phyloP scores from a whole-genome alignment of 2,329 filamentous ascomycete genomes.

The Xylariales sp. region DNA sequence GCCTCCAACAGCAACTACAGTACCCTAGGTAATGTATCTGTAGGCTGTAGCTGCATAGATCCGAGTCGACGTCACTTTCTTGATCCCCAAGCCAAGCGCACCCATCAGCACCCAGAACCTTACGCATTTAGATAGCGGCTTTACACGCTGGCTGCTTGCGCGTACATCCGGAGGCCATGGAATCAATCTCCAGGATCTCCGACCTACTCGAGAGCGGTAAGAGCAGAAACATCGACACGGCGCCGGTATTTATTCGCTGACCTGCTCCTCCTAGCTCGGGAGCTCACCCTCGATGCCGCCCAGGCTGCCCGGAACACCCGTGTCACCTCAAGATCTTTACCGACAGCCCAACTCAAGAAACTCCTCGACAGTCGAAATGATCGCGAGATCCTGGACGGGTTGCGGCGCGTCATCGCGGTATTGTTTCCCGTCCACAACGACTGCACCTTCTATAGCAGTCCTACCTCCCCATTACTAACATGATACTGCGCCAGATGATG shows the following conservation, averaged over 20 bases:
- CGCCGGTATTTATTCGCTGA: slow-evolving; percentile 28
- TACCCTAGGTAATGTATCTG: not conserved
- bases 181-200: slow-evolving; percentile 94
- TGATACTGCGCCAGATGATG: slow-evolving; percentile 77
- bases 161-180: slow-evolving; percentile 68
- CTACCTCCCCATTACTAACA: slow-evolving; percentile 29
- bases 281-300: slow-evolving; percentile 96
- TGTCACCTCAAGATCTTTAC: slow-evolving; percentile 72
- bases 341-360: slow-evolving; percentile 90
- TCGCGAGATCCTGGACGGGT: slow-evolving; percentile 89
- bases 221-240: slow-evolving; percentile 42
- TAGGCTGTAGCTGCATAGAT: not conserved
- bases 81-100: not conserved
- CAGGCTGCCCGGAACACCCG: slow-evolving; percentile 80
- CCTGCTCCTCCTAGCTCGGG: slow-evolving; percentile 73
- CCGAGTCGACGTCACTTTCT: slow-evolving; percentile 29
- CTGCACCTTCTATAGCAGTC: not conserved
- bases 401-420: slow-evolving; percentile 90
- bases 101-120: not conserved
- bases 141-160: slow-evolving; percentile 41
- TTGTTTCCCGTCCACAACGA: slow-evolving; percentile 44
- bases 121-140: slow-evolving; percentile 43
- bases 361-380: slow-evolving; percentile 94
- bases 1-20: not conserved
- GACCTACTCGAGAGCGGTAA: slow-evolving; percentile 93